These are phyloP conservation scores for Ascochyta clinopodiicola DNA, from an alignment of 2,329 filamentous ascomycete genomes.

Conservation along the genomic window DNA sequence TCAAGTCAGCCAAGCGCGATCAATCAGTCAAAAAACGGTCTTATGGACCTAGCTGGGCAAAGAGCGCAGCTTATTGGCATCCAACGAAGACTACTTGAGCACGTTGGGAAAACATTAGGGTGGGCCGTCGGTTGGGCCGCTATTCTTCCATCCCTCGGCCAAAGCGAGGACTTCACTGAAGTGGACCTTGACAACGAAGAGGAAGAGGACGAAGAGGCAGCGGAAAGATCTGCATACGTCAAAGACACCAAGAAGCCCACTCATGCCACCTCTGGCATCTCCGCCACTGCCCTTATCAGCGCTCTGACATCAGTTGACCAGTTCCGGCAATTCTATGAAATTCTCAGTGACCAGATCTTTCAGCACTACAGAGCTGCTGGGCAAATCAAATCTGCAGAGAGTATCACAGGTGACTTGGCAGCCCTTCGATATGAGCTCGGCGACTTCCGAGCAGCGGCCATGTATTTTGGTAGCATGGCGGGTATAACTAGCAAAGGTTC, in stretches of 20 bases:
- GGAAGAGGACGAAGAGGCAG: slow-evolving; percentile 14
- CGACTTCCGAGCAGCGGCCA: slow-evolving; percentile 75
- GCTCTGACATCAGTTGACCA: slow-evolving; percentile 46
- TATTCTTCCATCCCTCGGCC: slow-evolving; percentile 33
- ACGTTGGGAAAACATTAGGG: slow-evolving; percentile 71
- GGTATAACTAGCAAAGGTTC: slow-evolving; percentile 49
- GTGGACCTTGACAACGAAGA: slow-evolving; percentile 44
- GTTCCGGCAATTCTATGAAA: slow-evolving; percentile 55
- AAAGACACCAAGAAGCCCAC: slow-evolving; percentile 8
- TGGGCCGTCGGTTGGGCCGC: slow-evolving; percentile 80
- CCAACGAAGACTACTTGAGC: slow-evolving; percentile 79
- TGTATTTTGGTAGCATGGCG: slow-evolving; percentile 78
- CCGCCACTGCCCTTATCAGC: slow-evolving; percentile 36
- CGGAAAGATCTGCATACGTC: neutral
- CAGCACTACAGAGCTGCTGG: slow-evolving; percentile 83
- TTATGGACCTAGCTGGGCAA: slow-evolving; percentile 81
- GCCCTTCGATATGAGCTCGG: slow-evolving; percentile 78
- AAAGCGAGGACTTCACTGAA: slow-evolving; percentile 44
- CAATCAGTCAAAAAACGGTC: slow-evolving; percentile 58
- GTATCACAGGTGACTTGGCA: slow-evolving; percentile 82
- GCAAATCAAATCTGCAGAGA: slow-evolving; percentile 77
- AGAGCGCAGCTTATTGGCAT: slow-evolving; percentile 83
- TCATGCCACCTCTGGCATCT: slow-evolving; percentile 37
- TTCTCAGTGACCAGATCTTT: slow-evolving; percentile 82
- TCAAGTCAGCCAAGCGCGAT: slow-evolving; percentile 32